Evolutionary conservation across 345 rosid genomes (phyloP).

Genomic region (Anacardium occidentale): DNA sequence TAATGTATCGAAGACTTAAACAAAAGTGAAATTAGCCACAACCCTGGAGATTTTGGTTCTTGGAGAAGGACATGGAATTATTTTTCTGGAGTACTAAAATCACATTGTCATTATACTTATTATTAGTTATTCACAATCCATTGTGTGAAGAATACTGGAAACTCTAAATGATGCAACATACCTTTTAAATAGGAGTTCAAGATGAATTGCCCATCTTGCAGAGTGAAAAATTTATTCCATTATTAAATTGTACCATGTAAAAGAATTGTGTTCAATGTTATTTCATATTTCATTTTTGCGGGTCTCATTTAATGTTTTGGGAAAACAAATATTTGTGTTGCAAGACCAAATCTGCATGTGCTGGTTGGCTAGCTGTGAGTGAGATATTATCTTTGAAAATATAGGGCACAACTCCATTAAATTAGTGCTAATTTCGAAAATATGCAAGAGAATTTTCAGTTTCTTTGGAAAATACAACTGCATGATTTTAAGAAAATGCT

Average conservation of each 20-base stretch:
- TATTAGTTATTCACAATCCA: background rate
- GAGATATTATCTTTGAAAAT: background rate
- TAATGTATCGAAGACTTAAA: too few relatives aligned
- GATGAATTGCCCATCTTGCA: too few relatives aligned
- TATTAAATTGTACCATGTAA: too few relatives aligned
- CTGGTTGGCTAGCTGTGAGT: background rate
- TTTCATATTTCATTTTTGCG: background rate
- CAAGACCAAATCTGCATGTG: background rate
- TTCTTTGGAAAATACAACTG: background rate
- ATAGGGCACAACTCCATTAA: background rate
- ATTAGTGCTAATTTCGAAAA: background rate
- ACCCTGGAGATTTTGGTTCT: background rate
- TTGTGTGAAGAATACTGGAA: background rate
- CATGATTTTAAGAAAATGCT: background rate
- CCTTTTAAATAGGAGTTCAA: background rate
- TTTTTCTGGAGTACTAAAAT: background rate
- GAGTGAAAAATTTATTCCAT: too few relatives aligned
- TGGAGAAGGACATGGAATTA: background rate
- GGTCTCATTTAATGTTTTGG: background rate
- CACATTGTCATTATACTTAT: background rate
- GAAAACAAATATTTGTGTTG: background rate
- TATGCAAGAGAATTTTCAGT: background rate
- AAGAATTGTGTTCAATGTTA: too few relatives aligned
- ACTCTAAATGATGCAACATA: slow-evolving; percentile 3
- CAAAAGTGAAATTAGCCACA: too few relatives aligned